Evolutionary conservation across 2,329 filamentous ascomycete genomes (phyloP).

Genomic region (Microdochium nivale): DNA sequence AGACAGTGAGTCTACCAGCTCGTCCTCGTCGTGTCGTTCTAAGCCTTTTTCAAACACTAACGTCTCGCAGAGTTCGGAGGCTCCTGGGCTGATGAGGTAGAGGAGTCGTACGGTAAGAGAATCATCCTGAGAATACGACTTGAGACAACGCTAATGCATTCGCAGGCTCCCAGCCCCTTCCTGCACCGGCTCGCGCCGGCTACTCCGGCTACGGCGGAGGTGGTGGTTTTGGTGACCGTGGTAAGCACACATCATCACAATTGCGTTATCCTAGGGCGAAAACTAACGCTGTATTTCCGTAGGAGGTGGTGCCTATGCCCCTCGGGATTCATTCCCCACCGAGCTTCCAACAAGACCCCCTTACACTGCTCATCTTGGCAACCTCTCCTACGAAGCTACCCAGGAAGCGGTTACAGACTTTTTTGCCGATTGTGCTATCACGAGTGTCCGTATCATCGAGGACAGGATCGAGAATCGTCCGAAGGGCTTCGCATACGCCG

Average conservation of each 20-base stretch:
- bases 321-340: constrained; percentile 66
- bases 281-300: neutral
- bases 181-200: constrained; percentile 24
- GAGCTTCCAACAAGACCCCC: constrained; percentile 81
- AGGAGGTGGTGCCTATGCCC: constrained; percentile 31
- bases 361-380: constrained; percentile 92
- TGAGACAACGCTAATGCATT: constrained; percentile 3
- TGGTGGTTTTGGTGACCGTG: constrained; percentile 17
- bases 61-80: constrained; percentile 45
- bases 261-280: too few relatives aligned
- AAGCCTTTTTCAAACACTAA: constrained; percentile 13
- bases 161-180: constrained; percentile 48
- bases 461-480: constrained; percentile 89
- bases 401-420: constrained; percentile 76
- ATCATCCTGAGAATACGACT: constrained; percentile 8
- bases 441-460: constrained; percentile 91
- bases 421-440: constrained; percentile 76
- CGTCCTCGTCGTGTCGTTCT: constrained; percentile 9
- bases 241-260: constrained; percentile 13
- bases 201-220: constrained; percentile 17
- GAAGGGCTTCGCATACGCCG: constrained; percentile 97
- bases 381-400: constrained; percentile 91
- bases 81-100: constrained; percentile 99
- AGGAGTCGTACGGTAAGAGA: constrained; percentile 71
- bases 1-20: constrained; percentile 58